These are phyloP conservation scores for Dendrobium chrysotoxum DNA, from an alignment of 106 monocot genomes.

Conservation along the genomic window DNA sequence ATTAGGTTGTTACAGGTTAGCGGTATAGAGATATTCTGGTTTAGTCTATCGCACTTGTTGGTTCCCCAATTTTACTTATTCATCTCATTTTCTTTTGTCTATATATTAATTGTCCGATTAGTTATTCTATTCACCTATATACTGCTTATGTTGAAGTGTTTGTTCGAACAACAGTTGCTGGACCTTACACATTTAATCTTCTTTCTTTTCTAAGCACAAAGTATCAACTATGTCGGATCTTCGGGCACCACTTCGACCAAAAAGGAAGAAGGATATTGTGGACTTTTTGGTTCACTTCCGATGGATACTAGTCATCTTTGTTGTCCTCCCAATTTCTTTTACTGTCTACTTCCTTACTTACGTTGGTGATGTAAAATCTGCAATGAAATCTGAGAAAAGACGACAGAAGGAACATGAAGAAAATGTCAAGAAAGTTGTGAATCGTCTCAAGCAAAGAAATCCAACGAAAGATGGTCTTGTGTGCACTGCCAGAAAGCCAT, in stretches of 20 bases:
- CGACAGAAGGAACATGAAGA: constrained; percentile 53
- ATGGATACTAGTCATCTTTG: constrained; percentile 45
- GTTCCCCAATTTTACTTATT: too few species aligned
- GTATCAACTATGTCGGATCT: constrained; percentile 17
- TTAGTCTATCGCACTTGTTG: too few species aligned
- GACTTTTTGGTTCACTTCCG: constrained; percentile 35
- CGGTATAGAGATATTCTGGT: too few species aligned
- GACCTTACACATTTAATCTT: neutral
- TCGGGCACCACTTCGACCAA: constrained; percentile 17
- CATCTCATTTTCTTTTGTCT: too few species aligned
- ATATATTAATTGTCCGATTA: too few species aligned
- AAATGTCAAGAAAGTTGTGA: constrained; percentile 29
- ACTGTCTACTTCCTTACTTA: constrained; percentile 28
- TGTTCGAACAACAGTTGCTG: neutral
- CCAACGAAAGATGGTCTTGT: constrained; percentile 32
- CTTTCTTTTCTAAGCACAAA: neutral
- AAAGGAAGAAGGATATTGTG: constrained; percentile 37
- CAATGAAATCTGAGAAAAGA: constrained; percentile 35
- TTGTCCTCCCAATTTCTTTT: constrained; percentile 43
- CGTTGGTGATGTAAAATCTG: constrained; percentile 29
- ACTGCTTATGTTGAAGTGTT: neutral
- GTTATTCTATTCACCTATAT: neutral
- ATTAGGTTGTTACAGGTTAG: too few species aligned
- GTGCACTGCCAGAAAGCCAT: constrained; percentile 33
- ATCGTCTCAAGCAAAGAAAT: constrained; percentile 33